Base-by-base conservation (phyloP, 345 rosid species). In the Citrus glauca region DNA sequence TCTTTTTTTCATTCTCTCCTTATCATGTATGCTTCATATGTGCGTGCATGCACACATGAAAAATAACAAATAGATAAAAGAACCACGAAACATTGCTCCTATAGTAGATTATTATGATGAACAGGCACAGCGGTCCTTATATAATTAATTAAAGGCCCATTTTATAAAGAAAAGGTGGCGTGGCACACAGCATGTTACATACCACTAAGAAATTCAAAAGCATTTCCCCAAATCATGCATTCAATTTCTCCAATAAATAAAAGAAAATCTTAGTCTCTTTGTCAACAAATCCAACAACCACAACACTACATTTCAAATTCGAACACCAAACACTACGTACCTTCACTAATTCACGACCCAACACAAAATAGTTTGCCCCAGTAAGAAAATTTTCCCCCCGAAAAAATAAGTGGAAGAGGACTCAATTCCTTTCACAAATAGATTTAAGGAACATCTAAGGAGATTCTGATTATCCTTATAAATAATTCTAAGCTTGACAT, bases 391-490 rank as follows among this genome's bases (percentile, higher is more conserved):
- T 37, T 73, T 64, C 13, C 24, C 50, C 50, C 50, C 17, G 19
- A 53, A 76, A 76, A 24, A 33, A 48, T 68, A 59, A 17, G 64
- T 10, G 66, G 32, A 77, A 69, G 6, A 78, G 65, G 57, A 42
- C 50, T 55, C 64, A 50, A 71, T 69, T 82, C 74, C 82, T 79
- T 65, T 77, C 81, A 75, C 72, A 76, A 60, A 30, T 84, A 69
- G 71, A 76, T 69, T 8, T 24, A 9, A 80, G 66, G 81, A 82
- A 57, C 66, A 79, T 7, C 32, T 9, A 48, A n/a, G 37, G 9
- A 28, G 28, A 45, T 35, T 60, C 48, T 27, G 53, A 27, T 53
- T 53, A 66, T 45, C 19, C 55, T 17, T 4, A 48, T 55, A 40
- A 74, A 77, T 33, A 4, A 33, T 67, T 64, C 48, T n/a, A 69